Percentiles rank a stretch among this genome's conserved stretches.
phyloP scores from a whole-genome alignment of 768 basidiomycete species.

The Candolleomyces aberdarensis region DNA sequence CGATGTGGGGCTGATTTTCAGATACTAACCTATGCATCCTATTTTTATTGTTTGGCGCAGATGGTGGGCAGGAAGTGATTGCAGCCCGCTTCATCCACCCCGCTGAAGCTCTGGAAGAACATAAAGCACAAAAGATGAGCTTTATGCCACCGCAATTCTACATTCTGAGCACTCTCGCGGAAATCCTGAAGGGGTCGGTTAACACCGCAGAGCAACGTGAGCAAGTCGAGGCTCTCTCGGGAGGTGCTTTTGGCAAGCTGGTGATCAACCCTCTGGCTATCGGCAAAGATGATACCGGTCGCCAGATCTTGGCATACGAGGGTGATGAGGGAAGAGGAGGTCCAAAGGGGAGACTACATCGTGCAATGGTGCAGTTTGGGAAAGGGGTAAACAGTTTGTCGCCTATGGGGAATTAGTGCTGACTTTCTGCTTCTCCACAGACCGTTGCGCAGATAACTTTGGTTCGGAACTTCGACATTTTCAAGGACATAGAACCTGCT shows the following conservation, averaged over 20 bases:
- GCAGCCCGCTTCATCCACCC: slow-evolving; percentile 67
- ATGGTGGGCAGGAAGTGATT: slow-evolving; percentile 69
- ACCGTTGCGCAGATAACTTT: slow-evolving; percentile 47
- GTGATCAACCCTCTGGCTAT: slow-evolving; percentile 51
- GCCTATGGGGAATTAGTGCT: background rate
- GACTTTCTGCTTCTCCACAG: slow-evolving; percentile 27
- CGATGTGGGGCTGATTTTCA: background rate
- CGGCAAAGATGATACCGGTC: slow-evolving; percentile 40
- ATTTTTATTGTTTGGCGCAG: slow-evolving; percentile 21
- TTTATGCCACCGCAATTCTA: slow-evolving; percentile 79
- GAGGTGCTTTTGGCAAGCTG: slow-evolving; percentile 58
- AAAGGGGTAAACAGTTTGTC: slow-evolving; percentile 41
- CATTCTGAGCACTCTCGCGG: slow-evolving; percentile 57
- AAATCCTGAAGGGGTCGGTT: slow-evolving; percentile 40
- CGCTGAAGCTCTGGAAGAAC: slow-evolving; percentile 47
- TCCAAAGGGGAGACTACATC: slow-evolving; percentile 54
- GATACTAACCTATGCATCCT: background rate
- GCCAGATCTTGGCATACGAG: slow-evolving; percentile 56
- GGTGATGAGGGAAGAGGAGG: slow-evolving; percentile 70
- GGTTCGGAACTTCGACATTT: slow-evolving; percentile 65
- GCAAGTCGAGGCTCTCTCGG: slow-evolving; percentile 44
- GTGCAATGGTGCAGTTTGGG: slow-evolving; percentile 47
- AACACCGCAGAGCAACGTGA: slow-evolving; percentile 45
- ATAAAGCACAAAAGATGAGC: slow-evolving; percentile 44
- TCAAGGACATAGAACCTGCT: slow-evolving; percentile 46